phyloP scores from a whole-genome alignment of 192 early-diverging fungal genomes.

The Entrophospora sp. region DNA sequence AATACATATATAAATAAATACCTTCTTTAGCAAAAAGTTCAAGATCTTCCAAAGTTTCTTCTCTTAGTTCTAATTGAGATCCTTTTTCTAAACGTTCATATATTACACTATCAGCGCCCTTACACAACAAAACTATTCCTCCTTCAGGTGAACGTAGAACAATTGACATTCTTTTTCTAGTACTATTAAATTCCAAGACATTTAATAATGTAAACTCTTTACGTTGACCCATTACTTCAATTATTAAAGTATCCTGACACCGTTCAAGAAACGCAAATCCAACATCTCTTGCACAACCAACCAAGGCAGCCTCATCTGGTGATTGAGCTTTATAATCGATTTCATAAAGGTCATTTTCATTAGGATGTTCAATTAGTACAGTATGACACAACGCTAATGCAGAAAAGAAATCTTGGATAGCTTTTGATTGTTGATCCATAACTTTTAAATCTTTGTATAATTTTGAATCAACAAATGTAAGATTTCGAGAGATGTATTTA shows the following conservation, averaged over 20 bases:
- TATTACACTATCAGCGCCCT: slow-evolving; percentile 91
- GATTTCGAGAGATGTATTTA: no score
- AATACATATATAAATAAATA: slow-evolving; percentile 71
- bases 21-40: no score
- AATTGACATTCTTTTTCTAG: slow-evolving; percentile 91
- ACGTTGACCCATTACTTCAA: slow-evolving; percentile 67
- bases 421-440: no score
- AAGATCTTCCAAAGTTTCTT: slow-evolving; percentile 63
- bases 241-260: slow-evolving; percentile 51
- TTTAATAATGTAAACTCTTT: slow-evolving; percentile 55
- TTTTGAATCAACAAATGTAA: no score
- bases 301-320: no score
- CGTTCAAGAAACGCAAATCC: slow-evolving; percentile 76
- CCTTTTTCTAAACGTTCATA: no score
- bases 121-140: slow-evolving; percentile 71
- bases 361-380: slow-evolving; percentile 55
- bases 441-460: no score
- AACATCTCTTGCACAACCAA: no score
- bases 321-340: no score
- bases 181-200: slow-evolving; percentile 83
- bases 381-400: slow-evolving; percentile 83
- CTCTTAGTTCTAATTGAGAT: slow-evolving; percentile 61
- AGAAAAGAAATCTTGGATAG: no score
- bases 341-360: slow-evolving; percentile 33
- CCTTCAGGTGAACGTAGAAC: slow-evolving; percentile 68